Conservation (phyloP, 768 basidiomycete genomes). For the Russula sp. region DNA sequence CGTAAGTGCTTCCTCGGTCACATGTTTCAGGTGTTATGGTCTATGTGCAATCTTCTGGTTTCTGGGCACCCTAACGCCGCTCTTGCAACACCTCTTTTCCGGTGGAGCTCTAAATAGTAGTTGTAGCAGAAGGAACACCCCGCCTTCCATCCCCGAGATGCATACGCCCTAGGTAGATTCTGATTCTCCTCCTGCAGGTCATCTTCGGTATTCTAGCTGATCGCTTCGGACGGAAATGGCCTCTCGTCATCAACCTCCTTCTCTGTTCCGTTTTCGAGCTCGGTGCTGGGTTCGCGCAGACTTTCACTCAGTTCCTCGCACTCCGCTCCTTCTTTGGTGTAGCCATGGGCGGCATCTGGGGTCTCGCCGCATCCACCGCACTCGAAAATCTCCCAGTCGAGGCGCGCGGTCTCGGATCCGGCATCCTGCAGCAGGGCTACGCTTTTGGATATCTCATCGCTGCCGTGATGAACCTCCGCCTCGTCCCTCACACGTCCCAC, state of each 20-base stretch:
- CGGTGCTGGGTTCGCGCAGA: constrained; percentile 71
- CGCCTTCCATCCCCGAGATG: background rate
- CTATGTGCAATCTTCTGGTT: no score
- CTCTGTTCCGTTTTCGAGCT: constrained; percentile 71
- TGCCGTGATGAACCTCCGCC: constrained; percentile 69
- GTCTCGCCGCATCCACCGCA: constrained; percentile 69
- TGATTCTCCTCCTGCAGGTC: constrained; percentile 30
- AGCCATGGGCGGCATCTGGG: constrained; percentile 90
- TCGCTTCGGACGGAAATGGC: constrained; percentile 92
- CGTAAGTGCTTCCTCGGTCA: constrained; percentile 29
- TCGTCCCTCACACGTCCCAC: constrained; percentile 35
- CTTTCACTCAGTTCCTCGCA: constrained; percentile 74
- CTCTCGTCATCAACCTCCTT: constrained; percentile 68
- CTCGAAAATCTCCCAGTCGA: constrained; percentile 88
- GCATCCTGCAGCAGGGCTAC: constrained; percentile 85
- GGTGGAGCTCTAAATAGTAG: background rate
- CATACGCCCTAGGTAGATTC: background rate
- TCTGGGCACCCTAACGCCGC: background rate
- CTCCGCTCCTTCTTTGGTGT: constrained; percentile 79
- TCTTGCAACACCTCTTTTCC: background rate
- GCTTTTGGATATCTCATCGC: constrained; percentile 85
- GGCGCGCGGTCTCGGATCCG: constrained; percentile 79
- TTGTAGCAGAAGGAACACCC: background rate
- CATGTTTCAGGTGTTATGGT: background rate
- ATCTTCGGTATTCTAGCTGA: constrained; percentile 81